Percentiles rank a stretch among this genome's conserved stretches.
phyloP scores from a whole-genome alignment of 805 yeast species.

The Cyberlindnera saturnus region DNA sequence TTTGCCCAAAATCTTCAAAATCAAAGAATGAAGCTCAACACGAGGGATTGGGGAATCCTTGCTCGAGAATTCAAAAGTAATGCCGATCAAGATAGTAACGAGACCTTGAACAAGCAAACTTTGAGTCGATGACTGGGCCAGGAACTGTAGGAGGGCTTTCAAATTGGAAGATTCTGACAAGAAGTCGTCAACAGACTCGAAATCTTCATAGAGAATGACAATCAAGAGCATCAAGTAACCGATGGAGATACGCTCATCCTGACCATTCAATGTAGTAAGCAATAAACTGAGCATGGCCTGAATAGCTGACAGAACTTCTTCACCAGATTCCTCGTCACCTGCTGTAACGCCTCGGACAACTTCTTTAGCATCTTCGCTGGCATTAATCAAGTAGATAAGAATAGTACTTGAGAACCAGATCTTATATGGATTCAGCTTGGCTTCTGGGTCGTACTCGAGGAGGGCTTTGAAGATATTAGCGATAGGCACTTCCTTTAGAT shows the following conservation, averaged over 20 bases:
- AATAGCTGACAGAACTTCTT: conserved; percentile 62
- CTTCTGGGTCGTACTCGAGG: conserved; percentile 69
- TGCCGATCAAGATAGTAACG: conserved; percentile 65
- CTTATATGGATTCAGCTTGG: conserved; percentile 77
- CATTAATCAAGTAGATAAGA: conserved; percentile 56
- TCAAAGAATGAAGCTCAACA: conserved; percentile 49
- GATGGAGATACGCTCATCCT: conserved; percentile 70
- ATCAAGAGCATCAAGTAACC: conserved; percentile 73
- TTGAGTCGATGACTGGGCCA: conserved; percentile 45
- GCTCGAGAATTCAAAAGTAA: conserved; percentile 77
- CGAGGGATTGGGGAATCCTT: conserved; percentile 49
- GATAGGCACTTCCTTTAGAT: conserved; percentile 25
- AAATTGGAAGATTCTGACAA: conserved; percentile 60
- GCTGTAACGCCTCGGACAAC: conserved; percentile 42
- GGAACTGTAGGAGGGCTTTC: conserved; percentile 60
- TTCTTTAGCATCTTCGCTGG: conserved; percentile 41
- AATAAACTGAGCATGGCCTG: conserved; percentile 76
- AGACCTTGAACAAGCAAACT: conserved; percentile 65
- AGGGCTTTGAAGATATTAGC: conserved; percentile 67
- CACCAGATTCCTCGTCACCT: conserved; percentile 58
- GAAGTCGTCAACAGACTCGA: conserved; percentile 68
- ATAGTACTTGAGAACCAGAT: conserved; percentile 77
- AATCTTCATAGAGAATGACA: conserved; percentile 74
- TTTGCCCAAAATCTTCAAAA: conserved; percentile 70
- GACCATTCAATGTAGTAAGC: conserved; percentile 51